Evolutionary conservation across 2,329 filamentous ascomycete species (phyloP).

Genomic region (Xylariaceae sp.): DNA sequence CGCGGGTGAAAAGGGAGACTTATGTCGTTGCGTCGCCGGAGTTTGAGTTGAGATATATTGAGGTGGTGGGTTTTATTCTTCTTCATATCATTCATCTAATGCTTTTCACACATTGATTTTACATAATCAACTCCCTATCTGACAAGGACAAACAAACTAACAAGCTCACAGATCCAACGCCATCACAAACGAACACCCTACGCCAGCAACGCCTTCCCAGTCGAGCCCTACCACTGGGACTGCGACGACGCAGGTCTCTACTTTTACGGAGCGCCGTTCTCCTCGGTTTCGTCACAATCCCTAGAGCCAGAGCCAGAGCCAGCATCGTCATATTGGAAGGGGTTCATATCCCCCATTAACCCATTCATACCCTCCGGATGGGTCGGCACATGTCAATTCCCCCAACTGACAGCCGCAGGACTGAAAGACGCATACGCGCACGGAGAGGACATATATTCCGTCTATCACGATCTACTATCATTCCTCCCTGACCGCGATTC

Average conservation of each 20-base stretch:
- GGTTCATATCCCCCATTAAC: slow-evolving; percentile 57
- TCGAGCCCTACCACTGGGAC: slow-evolving; percentile 66
- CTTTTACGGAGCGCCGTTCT: slow-evolving; percentile 58
- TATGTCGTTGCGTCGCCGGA: slow-evolving; percentile 51
- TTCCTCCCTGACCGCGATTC: slow-evolving; percentile 54
- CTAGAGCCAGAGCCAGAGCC: slow-evolving; percentile 13
- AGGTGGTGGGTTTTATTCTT: slow-evolving; percentile 51
- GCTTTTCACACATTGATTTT: not conserved
- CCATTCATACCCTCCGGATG: slow-evolving; percentile 63
- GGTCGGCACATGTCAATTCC: slow-evolving; percentile 71
- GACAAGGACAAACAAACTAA: too few species aligned
- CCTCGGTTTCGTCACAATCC: too few species aligned
- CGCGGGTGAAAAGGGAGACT: slow-evolving; percentile 64
- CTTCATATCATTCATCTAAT: not conserved
- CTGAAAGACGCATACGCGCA: slow-evolving; percentile 71
- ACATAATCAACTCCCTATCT: not conserved
- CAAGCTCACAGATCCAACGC: slow-evolving; percentile 56
- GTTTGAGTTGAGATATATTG: slow-evolving; percentile 68
- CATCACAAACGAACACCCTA: slow-evolving; percentile 85
- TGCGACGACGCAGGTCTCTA: slow-evolving; percentile 66
- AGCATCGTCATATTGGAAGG: slow-evolving; percentile 59
- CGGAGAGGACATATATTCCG: slow-evolving; percentile 68
- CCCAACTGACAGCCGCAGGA: slow-evolving; percentile 68
- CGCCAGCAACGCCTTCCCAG: slow-evolving; percentile 67
- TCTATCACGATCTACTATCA: slow-evolving; percentile 63